Evolutionary conservation across 1,284 basidiomycete species (phyloP).

Genomic region (Kwoniella shivajii): DNA sequence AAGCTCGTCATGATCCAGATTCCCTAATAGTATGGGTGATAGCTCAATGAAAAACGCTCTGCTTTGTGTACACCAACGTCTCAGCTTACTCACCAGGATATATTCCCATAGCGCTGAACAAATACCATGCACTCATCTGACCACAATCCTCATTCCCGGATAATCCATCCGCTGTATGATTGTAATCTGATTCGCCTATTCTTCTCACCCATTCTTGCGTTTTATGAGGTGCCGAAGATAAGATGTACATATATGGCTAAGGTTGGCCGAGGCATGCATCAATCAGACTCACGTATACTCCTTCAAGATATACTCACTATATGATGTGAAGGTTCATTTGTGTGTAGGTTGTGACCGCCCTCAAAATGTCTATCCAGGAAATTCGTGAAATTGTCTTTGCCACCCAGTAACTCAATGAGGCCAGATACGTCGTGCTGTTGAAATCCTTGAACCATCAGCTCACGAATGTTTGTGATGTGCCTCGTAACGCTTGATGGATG

Average conservation of each 20-base stretch:
- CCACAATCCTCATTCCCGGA: slow-evolving; percentile 77
- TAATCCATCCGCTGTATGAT: slow-evolving; percentile 60
- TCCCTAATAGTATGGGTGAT: background rate
- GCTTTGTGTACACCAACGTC: background rate
- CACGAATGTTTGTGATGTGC: no score
- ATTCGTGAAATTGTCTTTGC: slow-evolving; percentile 64
- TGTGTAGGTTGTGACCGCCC: slow-evolving; percentile 78
- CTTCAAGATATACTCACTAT: slow-evolving; percentile 32
- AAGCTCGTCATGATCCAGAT: background rate
- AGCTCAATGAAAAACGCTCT: background rate
- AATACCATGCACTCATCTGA: slow-evolving; percentile 85
- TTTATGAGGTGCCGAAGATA: slow-evolving; percentile 69
- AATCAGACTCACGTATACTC: background rate
- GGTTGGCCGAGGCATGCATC: background rate
- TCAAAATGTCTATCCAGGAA: slow-evolving; percentile 76
- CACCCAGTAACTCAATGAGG: slow-evolving; percentile 67
- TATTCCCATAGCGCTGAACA: slow-evolving; percentile 78
- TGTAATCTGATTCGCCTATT: slow-evolving; percentile 67
- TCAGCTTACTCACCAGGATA: slow-evolving; percentile 61
- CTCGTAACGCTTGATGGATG: no score
- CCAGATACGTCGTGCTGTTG: slow-evolving; percentile 61
- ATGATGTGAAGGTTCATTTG: slow-evolving; percentile 66
- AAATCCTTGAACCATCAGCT: slow-evolving; percentile 16
- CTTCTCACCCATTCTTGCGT: slow-evolving; percentile 70
- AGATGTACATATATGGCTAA: slow-evolving; percentile 71